Evolutionary conservation across 179 eudicot genomes (phyloP), one percentile per base, ranked within the genome.

Genomic region (Silene vulgaris): DNA sequence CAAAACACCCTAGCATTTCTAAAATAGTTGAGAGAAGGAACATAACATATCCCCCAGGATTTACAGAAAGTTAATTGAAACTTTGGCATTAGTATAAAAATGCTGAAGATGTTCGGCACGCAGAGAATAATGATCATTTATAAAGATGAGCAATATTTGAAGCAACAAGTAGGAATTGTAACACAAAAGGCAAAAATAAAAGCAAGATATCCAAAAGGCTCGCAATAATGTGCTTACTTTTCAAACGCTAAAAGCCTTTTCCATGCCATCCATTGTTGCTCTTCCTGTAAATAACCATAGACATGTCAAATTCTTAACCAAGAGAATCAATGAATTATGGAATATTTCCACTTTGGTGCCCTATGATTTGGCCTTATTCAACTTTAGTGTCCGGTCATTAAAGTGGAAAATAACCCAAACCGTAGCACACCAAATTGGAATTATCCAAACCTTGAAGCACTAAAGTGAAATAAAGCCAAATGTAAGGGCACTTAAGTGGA

Each of bases 231-330:
- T 74, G 66, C 97, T 86, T 84, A 96, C 99, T 87, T 91, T 83
- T 93, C 97, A 76, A 96, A 96, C 70, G 87, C 89, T 76, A 96
- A 66, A 81, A 96, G 82, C 80, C 82, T 91, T 82, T 90, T 96
- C 99, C 99, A 96, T 35, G 96, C 91, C 80, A 89, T 79, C 97
- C 97, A 96, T 75, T 96, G 99, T 63, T 80, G 85, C 82, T 93
- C 99, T 79, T 96, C 99, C 99, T 96, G 89, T 60, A 80, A 70
- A 26, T 59, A 73, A 16, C 23, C 45, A 70, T 54, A 48, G 59
- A 73, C 13, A 20, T 72, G 68, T 70, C 75, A 79, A 28, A 28
- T 65, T 65, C 40, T 61, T 37, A 54, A 77, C 21, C 19, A 32
- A 26, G 29, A 3, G 56, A 37, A 30, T 35, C 48, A 23, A 0